These are phyloP conservation scores for Rhizopogon salebrosus DNA, from an alignment of 768 basidiomycete species.

Conservation along the genomic window DNA sequence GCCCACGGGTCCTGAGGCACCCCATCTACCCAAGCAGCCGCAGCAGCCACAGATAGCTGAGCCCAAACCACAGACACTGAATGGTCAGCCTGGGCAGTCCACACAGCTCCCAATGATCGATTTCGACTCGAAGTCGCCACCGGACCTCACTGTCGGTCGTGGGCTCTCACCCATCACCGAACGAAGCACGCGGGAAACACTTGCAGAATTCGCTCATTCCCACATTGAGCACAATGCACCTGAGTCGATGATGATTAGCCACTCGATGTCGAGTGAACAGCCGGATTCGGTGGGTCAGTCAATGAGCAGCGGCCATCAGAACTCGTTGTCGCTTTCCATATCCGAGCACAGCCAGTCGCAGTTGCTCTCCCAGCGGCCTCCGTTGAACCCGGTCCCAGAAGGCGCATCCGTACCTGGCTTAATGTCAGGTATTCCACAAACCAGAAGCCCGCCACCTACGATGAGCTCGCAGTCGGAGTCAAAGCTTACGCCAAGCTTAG, in stretches of 20 bases:
- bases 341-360: background rate
- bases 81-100: constrained; percentile 9
- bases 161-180: constrained; percentile 68
- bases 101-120: constrained; percentile 59
- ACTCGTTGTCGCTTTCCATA: background rate
- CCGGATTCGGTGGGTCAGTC: background rate
- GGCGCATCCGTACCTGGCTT: constrained; percentile 8
- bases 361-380: background rate
- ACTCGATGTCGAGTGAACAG: constrained; percentile 23
- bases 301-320: background rate
- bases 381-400: constrained; percentile 12
- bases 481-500: constrained; percentile 27
- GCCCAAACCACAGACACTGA: constrained; percentile 8
- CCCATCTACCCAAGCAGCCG: constrained; percentile 13
- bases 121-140: constrained; percentile 31
- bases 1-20: constrained; percentile 8
- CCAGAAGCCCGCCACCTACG: constrained; percentile 24
- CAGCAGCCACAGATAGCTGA: constrained; percentile 27
- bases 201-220: constrained; percentile 12
- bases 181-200: constrained; percentile 28
- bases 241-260: constrained; percentile 6
- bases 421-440: constrained; percentile 11
- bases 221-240: constrained; percentile 13
- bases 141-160: constrained; percentile 16
- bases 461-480: constrained; percentile 34